phyloP scores from a whole-genome alignment of 1,284 basidiomycete species.

The Ganoderma sinense region DNA sequence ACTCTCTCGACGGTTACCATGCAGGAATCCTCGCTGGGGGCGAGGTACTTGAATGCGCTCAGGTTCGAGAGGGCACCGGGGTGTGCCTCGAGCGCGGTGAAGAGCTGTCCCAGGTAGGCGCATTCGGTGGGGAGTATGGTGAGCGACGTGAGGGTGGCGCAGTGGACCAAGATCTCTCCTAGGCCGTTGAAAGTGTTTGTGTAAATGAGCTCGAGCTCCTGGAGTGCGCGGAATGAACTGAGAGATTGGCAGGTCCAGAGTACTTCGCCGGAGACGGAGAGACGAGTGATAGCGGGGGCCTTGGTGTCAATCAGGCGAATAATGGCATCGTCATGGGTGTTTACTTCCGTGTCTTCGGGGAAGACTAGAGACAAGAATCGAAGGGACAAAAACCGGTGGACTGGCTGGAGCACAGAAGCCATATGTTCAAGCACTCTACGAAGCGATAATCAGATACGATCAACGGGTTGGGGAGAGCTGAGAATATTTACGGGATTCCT shows the following conservation, averaged over 20 bases:
- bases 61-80: conserved; percentile 18
- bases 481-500: not conserved
- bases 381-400: not conserved
- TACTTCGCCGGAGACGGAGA: not conserved
- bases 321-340: not conserved
- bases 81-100: not conserved
- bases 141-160: not conserved
- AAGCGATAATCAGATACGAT: not conserved
- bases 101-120: not conserved
- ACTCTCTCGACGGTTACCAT: not conserved
- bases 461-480: not conserved
- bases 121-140: not conserved
- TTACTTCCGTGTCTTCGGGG: not conserved
- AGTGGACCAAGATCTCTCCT: not conserved
- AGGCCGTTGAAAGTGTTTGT: not conserved
- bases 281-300: not conserved
- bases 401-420: not conserved
- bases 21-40: not conserved
- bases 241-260: not conserved
- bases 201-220: conserved; percentile 7
- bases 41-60: conserved; percentile 23
- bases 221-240: not conserved
- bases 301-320: not conserved
- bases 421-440: no score
- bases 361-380: not conserved